These are phyloP conservation scores for Mesostigma viride DNA, from an alignment of 139 green algal genomes.

Conservation along the genomic window DNA sequence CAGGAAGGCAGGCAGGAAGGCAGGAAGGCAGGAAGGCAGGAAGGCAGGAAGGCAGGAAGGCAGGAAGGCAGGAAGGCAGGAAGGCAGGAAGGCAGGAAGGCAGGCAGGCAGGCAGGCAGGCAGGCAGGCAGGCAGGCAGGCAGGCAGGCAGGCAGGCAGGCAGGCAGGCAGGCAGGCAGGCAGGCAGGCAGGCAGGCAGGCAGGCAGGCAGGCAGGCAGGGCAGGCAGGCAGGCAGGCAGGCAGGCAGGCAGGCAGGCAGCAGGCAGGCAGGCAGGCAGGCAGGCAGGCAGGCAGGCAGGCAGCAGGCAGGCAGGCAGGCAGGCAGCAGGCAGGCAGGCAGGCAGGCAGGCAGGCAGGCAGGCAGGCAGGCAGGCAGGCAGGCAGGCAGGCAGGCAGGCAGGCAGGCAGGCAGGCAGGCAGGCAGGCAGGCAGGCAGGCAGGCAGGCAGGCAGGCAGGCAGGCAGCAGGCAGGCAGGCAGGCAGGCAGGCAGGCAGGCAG, in stretches of 20 bases:
- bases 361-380: conserved; percentile 20
- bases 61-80: conserved; percentile 16
- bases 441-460: conserved; percentile 23
- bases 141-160: conserved; percentile 29
- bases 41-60: conserved; percentile 22
- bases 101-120: conserved; percentile 29
- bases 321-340: no score
- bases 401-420: conserved; percentile 29
- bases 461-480: no score
- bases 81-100: conserved; percentile 22
- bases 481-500: conserved; percentile 11
- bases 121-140: conserved; percentile 28
- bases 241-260: conserved; percentile 24
- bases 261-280: conserved; percentile 27
- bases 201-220: no score
- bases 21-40: conserved; percentile 16
- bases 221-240: conserved; percentile 22
- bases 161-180: conserved; percentile 24
- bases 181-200: conserved; percentile 1
- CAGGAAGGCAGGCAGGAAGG: conserved; percentile 27
- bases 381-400: conserved; percentile 30
- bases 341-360: conserved; percentile 29
- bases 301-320: no score
- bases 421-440: conserved; percentile 25
- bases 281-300: conserved; percentile 29